Evolutionary conservation across 2,329 filamentous ascomycete genomes (phyloP).

Genomic region (Pleomassaria siparia): DNA sequence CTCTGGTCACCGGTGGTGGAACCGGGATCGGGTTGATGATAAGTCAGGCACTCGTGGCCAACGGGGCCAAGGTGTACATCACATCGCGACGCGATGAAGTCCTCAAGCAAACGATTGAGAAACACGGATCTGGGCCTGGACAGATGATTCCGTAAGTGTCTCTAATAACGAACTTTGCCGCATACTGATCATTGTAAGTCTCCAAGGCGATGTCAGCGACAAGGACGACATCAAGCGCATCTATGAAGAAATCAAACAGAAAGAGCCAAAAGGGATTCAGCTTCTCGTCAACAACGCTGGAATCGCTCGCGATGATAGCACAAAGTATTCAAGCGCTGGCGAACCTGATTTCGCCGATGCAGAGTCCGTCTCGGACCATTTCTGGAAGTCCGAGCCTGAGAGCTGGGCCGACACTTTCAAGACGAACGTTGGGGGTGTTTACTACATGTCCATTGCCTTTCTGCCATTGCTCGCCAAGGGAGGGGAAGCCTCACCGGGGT

Average conservation of each 20-base stretch:
- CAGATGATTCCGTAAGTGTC: slow-evolving; percentile 47
- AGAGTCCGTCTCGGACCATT: slow-evolving; percentile 53
- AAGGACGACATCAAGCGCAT: slow-evolving; percentile 52
- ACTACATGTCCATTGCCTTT: slow-evolving; percentile 58
- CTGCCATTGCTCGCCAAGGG: slow-evolving; percentile 57
- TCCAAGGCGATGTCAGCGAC: slow-evolving; percentile 52
- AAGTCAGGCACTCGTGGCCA: slow-evolving; percentile 62
- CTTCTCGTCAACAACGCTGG: slow-evolving; percentile 58
- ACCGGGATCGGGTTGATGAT: slow-evolving; percentile 63
- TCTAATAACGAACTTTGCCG: not conserved
- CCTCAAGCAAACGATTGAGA: slow-evolving; percentile 48
- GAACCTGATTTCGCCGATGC: slow-evolving; percentile 52
- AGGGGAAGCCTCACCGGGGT: slow-evolving; percentile 48
- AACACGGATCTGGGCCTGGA: slow-evolving; percentile 50
- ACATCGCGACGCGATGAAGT: slow-evolving; percentile 35
- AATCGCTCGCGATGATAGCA: slow-evolving; percentile 55
- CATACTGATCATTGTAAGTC: slow-evolving; percentile 15
- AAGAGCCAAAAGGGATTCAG: slow-evolving; percentile 57
- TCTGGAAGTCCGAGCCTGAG: slow-evolving; percentile 50
- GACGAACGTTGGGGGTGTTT: slow-evolving; percentile 54
- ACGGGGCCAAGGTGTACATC: slow-evolving; percentile 57
- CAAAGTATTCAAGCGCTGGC: slow-evolving; percentile 51
- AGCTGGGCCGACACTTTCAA: slow-evolving; percentile 54
- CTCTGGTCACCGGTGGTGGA: slow-evolving; percentile 50
- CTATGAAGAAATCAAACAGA: slow-evolving; percentile 44